Base-by-base conservation (phyloP, 192 early-diverging fungal species). In the Obelidium mucronatum region DNA sequence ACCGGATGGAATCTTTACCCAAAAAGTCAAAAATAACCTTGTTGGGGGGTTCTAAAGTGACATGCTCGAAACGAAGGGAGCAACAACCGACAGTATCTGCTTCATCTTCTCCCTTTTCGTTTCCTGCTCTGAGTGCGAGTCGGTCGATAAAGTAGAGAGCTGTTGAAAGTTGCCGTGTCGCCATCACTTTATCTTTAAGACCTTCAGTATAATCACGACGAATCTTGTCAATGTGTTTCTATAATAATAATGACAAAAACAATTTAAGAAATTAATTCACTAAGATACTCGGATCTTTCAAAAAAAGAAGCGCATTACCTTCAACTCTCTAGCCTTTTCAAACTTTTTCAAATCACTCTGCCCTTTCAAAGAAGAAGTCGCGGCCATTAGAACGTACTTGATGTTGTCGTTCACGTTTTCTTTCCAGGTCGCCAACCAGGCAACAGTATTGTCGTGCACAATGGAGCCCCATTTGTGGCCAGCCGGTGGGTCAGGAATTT, bases 11-110 rank as follows among this genome's bases (percentile, higher is more conserved):
- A 82, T 99, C 97, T 71, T 99, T 99, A 84, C 97, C 97, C 76
- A 98, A 83, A 78, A 99, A 99, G 80, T 99, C 97, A 84, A 99
- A 94, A 58, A 89, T 83, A 58, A 99, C 88, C 44, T 84, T 93
- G 79, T 93, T 95, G 37, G 94, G 94, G 39, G 92, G 82, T 64
- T 93, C 90, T 28, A 98, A 83, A 24, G 86, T 90, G 36, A 99
- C 87, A 74, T 99, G 96, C 81, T 99, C 96, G 73, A 83, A 93
- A 37, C 96, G 91, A 60, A 99, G 82, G 3, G 97, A 99, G 83
- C 97, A 99, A 75, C 97, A 99, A 77, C 97, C 97, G 0, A 98
- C 97, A 2, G 97, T 99, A 79, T 99, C 97, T 0, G 97, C 97
- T 83, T 97, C 96, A 67, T 99, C 96, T 37, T 95, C 95, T 42